These are phyloP conservation scores for Grigorovia humatica DNA, from an alignment of 805 yeast species.

Conservation along the genomic window DNA sequence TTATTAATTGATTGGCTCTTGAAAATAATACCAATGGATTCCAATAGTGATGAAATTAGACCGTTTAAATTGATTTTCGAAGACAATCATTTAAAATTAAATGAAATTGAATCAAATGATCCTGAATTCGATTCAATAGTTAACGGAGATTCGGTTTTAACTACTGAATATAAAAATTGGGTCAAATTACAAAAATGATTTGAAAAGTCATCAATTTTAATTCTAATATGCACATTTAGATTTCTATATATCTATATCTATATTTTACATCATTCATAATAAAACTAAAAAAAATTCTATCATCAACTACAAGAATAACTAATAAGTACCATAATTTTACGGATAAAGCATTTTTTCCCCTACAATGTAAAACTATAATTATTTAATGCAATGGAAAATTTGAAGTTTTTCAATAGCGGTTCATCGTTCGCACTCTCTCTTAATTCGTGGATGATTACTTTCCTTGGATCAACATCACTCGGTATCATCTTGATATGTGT, in stretches of 20 bases:
- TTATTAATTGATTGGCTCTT: constrained; percentile 73
- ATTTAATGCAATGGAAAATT: constrained; percentile 21
- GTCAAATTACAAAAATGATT: neutral
- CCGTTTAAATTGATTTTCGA: constrained; percentile 44
- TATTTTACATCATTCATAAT: too few relatives aligned
- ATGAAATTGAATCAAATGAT: constrained; percentile 34
- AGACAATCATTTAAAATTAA: constrained; percentile 41
- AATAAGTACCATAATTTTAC: too few relatives aligned
- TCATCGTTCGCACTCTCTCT: constrained; percentile 27
- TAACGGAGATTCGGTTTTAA: constrained; percentile 2
- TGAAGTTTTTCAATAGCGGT: constrained; percentile 29
- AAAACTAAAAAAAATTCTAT: too few relatives aligned
- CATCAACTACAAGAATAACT: too few relatives aligned
- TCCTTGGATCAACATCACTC: constrained; percentile 44
- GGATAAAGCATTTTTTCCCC: neutral
- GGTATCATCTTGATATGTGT: constrained; percentile 42
- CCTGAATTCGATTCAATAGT: constrained; percentile 7
- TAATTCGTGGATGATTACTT: constrained; percentile 40
- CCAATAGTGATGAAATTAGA: constrained; percentile 38
- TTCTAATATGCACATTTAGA: neutral
- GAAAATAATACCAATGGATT: constrained; percentile 43
- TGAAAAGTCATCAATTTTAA: neutral
- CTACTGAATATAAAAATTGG: constrained; percentile 2
- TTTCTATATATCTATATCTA: neutral
- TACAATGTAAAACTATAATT: constrained; percentile 14